A percentile compares a stretch with the other conserved stretches of the same genome.
phyloP scores from a whole-genome alignment of 2,329 filamentous ascomycete genomes.

The Epichloe sp. region DNA sequence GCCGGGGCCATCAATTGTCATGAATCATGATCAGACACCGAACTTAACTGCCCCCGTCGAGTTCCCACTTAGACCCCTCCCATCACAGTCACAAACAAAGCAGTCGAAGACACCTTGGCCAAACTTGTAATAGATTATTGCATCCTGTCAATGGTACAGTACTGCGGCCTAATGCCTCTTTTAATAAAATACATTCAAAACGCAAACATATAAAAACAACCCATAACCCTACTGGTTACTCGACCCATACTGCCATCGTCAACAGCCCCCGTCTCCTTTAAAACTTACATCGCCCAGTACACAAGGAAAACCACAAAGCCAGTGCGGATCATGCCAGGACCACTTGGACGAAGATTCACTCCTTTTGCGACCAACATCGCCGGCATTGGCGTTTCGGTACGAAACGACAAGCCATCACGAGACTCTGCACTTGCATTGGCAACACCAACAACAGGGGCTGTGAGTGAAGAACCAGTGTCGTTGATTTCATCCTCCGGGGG shows the following conservation, averaged over 20 bases:
- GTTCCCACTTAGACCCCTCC: not conserved
- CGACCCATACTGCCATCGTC: not conserved
- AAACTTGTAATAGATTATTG: slow-evolving; percentile 6
- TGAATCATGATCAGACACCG: too few species aligned
- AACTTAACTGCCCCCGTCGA: too few species aligned
- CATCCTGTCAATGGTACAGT: slow-evolving; percentile 1
- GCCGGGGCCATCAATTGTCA: too few species aligned
- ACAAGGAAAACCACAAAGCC: not conserved
- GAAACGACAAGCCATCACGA: not conserved
- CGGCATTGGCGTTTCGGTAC: not conserved
- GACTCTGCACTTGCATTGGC: not conserved
- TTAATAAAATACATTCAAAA: slow-evolving; percentile 7
- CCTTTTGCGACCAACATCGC: not conserved
- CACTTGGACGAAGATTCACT: not conserved
- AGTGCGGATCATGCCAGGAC: not conserved
- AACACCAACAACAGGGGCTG: not conserved
- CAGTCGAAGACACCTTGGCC: not conserved
- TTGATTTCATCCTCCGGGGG: not conserved
- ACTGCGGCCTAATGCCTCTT: slow-evolving; percentile 2
- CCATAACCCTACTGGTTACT: slow-evolving; percentile 1
- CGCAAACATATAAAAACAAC: slow-evolving; percentile 6
- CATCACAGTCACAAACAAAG: not conserved
- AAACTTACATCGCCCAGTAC: not conserved
- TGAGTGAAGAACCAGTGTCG: not conserved
- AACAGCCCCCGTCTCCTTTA: not conserved